A percentile compares a stretch with the other conserved stretches of the same genome.
These are phyloP conservation scores for Barnettozyma populi DNA, from an alignment of 805 yeast genomes.

Conservation along the genomic window DNA sequence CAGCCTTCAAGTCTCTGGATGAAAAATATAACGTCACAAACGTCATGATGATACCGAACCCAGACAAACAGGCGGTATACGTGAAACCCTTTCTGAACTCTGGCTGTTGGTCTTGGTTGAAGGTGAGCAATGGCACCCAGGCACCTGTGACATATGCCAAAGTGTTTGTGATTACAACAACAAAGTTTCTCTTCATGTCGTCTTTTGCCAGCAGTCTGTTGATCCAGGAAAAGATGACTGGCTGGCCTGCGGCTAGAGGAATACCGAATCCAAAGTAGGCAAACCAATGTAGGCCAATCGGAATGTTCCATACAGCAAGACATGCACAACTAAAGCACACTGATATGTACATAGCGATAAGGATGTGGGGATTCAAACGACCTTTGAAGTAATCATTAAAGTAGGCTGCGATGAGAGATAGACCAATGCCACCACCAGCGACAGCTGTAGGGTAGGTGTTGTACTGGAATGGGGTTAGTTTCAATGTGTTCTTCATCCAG, in stretches of 20 bases:
- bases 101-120: slow-evolving; percentile 34
- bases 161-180: slow-evolving; percentile 36
- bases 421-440: slow-evolving; percentile 34
- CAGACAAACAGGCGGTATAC: slow-evolving; percentile 31
- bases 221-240: slow-evolving; percentile 52
- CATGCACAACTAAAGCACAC: slow-evolving; percentile 38
- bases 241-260: slow-evolving; percentile 49
- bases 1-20: slow-evolving; percentile 18
- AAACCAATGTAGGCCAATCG: slow-evolving; percentile 44
- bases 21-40: slow-evolving; percentile 20
- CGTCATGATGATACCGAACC: slow-evolving; percentile 30
- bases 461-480: slow-evolving; percentile 30
- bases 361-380: slow-evolving; percentile 31
- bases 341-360: slow-evolving; percentile 33
- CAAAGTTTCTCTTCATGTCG: slow-evolving; percentile 29
- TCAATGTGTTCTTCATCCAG: slow-evolving; percentile 39
- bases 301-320: slow-evolving; percentile 43
- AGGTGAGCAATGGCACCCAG: slow-evolving; percentile 37
- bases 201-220: slow-evolving; percentile 37
- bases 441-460: slow-evolving; percentile 38
- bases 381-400: slow-evolving; percentile 34
- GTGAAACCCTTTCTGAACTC: slow-evolving; percentile 33
- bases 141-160: slow-evolving; percentile 37
- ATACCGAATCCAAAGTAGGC: slow-evolving; percentile 43
- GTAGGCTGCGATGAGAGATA: slow-evolving; percentile 32